Evolutionary conservation across 805 yeast species (phyloP), one percentile per base, ranked within the genome.

Genomic region (Limtongozyma cylindracea): DNA sequence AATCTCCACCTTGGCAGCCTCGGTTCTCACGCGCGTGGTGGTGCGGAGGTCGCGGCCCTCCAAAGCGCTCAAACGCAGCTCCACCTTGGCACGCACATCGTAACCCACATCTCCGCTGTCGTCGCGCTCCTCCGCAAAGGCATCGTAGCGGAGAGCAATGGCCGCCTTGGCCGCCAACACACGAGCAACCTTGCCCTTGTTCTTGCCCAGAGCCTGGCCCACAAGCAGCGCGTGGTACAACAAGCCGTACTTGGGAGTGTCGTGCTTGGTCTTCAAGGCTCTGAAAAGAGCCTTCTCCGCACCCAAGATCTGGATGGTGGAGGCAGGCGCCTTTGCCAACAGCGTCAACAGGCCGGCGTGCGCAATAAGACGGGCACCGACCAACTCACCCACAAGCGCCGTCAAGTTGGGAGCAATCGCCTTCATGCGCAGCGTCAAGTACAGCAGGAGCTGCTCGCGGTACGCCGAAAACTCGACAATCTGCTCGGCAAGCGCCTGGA

Each of bases 231-330:
- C 93, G 46, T 88, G 96, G 59, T 88, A 88, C 35, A 88, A 60
- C 39, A 88, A 59, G 57, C 98, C 98, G 44, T 88, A 88, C 51
- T 88, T 88, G 43, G 98, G 98, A 29, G 98, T 88, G 49, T 88
- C 93, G 40, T 82, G 94, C 53, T 88, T 88, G 27, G 98, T 88
- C 61, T 88, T 88, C 42, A 88, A 67, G 30, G 98, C 98, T 58
- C 98, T 72, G 65, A 88, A 88, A 29, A 88, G 60, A 19, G 98
- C 98, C 65, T 88, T 88, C 57, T 88, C 98, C 31, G 98, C 96
- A 49, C 98, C 98, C 45, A 88, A 62, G 34, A 88, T 84, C 61
- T 88, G 98, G 31, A 88, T 72, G 26, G 98, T 88, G 12, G 98
- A 88, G 29, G 98, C 96, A 34, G 98, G 96, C 22, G 95, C 91